Base-by-base conservation (phyloP, 306 rosid genomes). In the Pterocarpus santalinus region DNA sequence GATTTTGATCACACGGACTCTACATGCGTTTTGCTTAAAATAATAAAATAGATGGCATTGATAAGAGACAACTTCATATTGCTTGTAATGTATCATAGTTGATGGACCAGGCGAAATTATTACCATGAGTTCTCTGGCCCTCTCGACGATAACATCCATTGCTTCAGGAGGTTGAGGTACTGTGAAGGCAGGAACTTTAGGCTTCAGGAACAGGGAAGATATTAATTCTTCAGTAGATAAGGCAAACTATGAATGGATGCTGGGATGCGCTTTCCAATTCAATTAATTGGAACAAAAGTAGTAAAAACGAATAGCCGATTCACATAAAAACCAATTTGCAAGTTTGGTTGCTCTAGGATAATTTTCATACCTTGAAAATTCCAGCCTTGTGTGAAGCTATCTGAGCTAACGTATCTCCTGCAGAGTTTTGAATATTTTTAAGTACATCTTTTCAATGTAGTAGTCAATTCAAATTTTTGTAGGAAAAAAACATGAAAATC, bases 321-420 rank as follows among this genome's bases (percentile, higher is more conserved):
- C 36, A 30, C 47, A 83, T 41, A 68, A 12, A 73, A 86, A 65
- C 15, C 14, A 75, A 73, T 80, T 76, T 62, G 44, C 56, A 76
- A 66, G 80, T 79, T 83, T 36, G 85, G 80, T 51, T 49, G 69
- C 81, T 65, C 9, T 10, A 36, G 58, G 58, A 77, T 53, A 73
- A 67, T 34, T 68, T 83, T 58, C 72, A 62, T 77, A 92, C 97
- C 97, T 91, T 89, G 72, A 91, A 86, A 76, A 92, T 89, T 62
- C 97, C 94, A 73, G 97, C 94, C 86, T 92, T 92, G 81, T 92
- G 94, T 49, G 85, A 85, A 76, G 95, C 95, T 82, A 91, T 91
- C 86, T 80, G 71, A 64, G 80, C 85, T 57, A 92, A 89, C 14
- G 92, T 86, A 69, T 91, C 76, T 65, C 97, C 97, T 92, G 88